These are phyloP conservation scores for Heimioporus sp. DNA, from an alignment of 768 basidiomycete genomes.

Conservation along the genomic window DNA sequence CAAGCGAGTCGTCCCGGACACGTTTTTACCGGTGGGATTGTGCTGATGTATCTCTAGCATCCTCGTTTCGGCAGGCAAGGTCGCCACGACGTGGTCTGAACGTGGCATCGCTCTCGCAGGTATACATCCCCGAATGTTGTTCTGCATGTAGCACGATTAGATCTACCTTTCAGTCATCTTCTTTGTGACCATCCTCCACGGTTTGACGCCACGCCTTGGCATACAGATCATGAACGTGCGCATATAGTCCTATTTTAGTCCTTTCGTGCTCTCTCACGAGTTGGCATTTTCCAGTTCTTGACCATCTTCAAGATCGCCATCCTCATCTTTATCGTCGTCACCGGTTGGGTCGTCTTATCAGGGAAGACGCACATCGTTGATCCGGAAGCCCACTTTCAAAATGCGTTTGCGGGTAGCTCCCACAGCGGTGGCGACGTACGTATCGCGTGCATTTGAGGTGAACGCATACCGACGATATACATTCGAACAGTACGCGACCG, in stretches of 20 bases:
- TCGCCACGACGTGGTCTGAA: conserved; percentile 45
- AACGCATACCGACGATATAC: not conserved
- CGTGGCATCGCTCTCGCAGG: conserved; percentile 61
- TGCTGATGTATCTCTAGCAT: conserved; percentile 34
- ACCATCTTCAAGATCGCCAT: conserved; percentile 57
- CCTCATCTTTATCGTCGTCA: conserved; percentile 52
- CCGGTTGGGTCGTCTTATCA: conserved; percentile 60
- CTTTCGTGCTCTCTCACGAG: conserved; percentile 10
- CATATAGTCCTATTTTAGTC: not conserved
- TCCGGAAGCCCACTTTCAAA: conserved; percentile 54
- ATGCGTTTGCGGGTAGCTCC: conserved; percentile 57
- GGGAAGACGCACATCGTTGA: conserved; percentile 54
- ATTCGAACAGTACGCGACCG: conserved; percentile 58
- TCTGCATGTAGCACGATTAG: not conserved
- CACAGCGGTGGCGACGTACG: conserved; percentile 48
- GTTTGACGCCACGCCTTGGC: conserved; percentile 47
- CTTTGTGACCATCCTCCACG: conserved; percentile 50
- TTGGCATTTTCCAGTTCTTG: conserved; percentile 29
- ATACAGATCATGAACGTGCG: conserved; percentile 51
- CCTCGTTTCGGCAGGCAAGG: conserved; percentile 42
- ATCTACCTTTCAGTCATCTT: conserved; percentile 38
- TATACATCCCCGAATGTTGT: conserved; percentile 12
- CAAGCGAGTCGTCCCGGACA: conserved; percentile 22
- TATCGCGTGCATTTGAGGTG: not conserved
- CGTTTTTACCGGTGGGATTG: too few species aligned